phyloP scores from a whole-genome alignment of 2,329 filamentous ascomycete species.

The Stemphylium beticola region DNA sequence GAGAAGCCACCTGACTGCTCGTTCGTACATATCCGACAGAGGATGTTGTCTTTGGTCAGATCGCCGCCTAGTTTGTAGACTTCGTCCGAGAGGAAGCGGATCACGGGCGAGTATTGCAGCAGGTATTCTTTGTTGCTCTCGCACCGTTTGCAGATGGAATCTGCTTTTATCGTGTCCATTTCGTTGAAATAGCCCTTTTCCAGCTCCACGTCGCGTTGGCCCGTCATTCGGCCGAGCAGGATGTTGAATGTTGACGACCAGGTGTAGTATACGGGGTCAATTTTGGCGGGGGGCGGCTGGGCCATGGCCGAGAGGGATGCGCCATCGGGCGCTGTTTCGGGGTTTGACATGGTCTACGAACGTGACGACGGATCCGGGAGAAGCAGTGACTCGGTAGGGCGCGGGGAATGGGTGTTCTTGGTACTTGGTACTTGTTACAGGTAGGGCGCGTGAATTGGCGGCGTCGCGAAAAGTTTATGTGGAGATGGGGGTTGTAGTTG shows the following conservation, averaged over 20 bases:
- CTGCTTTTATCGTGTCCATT: slow-evolving; percentile 77
- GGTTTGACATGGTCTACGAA: slow-evolving; percentile 30
- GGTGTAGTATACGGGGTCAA: slow-evolving; percentile 53
- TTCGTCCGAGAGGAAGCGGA: slow-evolving; percentile 85
- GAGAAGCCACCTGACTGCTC: slow-evolving; percentile 83
- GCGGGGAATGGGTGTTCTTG: neutral
- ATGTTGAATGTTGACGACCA: slow-evolving; percentile 90
- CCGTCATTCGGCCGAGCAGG: slow-evolving; percentile 66
- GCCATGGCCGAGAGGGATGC: slow-evolving; percentile 30
- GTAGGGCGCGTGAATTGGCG: slow-evolving; percentile 22
- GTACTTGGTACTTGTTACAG: neutral
- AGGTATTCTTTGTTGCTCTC: slow-evolving; percentile 84
- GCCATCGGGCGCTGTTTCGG: slow-evolving; percentile 37
- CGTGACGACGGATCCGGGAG: too few relatives aligned
- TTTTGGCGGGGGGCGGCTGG: slow-evolving; percentile 27
- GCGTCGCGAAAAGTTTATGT: slow-evolving; percentile 29
- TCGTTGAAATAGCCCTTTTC: slow-evolving; percentile 73
- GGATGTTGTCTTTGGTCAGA: slow-evolving; percentile 75
- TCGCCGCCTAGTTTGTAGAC: slow-evolving; percentile 79
- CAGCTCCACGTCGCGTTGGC: slow-evolving; percentile 33
- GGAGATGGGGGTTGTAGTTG: slow-evolving; percentile 11
- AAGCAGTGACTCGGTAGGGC: too few relatives aligned
- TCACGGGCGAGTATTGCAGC: slow-evolving; percentile 80
- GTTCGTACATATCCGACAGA: slow-evolving; percentile 78
- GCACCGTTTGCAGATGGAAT: slow-evolving; percentile 78